These are phyloP conservation scores for Magnolia sinica DNA, from an alignment of 164 flowering plant species.

Conservation along the genomic window DNA sequence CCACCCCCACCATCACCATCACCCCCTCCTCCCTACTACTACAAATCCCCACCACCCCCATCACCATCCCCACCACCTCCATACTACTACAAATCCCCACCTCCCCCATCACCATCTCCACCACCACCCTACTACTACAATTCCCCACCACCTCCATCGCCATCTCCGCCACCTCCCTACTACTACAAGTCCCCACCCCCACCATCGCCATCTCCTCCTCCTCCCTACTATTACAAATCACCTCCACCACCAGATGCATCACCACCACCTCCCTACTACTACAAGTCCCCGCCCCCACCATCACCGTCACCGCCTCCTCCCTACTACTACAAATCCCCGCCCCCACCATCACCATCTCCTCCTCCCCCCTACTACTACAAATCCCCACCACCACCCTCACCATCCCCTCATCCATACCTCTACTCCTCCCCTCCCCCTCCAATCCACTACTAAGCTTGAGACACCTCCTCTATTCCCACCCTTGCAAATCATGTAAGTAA, in stretches of 20 bases:
- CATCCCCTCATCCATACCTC: slow-evolving; percentile 19
- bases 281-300: slow-evolving; percentile 31
- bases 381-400: slow-evolving; percentile 19
- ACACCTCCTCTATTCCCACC: neutral
- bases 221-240: slow-evolving; percentile 22
- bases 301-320: slow-evolving; percentile 20
- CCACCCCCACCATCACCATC: slow-evolving; percentile 28
- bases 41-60: slow-evolving; percentile 35
- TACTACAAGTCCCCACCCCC: slow-evolving; percentile 34
- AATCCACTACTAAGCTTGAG: slow-evolving; percentile 20
- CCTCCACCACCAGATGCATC: slow-evolving; percentile 34
- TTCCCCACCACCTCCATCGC: slow-evolving; percentile 30
- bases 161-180: slow-evolving; percentile 23
- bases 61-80: slow-evolving; percentile 16
- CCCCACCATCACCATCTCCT: slow-evolving; percentile 7
- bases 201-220: slow-evolving; percentile 10
- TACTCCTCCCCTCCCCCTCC: slow-evolving; percentile 30
- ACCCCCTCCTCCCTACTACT: slow-evolving; percentile 17
- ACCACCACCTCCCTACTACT: slow-evolving; percentile 27
- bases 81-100: slow-evolving; percentile 34
- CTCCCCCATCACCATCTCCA: slow-evolving; percentile 32
- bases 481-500: slow-evolving; percentile 18
- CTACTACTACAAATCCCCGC: slow-evolving; percentile 24
- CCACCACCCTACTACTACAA: slow-evolving; percentile 23
- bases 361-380: slow-evolving; percentile 17